These are phyloP conservation scores for Rachicladosporium sp. DNA, from an alignment of 2,329 filamentous ascomycete species.

Conservation along the genomic window DNA sequence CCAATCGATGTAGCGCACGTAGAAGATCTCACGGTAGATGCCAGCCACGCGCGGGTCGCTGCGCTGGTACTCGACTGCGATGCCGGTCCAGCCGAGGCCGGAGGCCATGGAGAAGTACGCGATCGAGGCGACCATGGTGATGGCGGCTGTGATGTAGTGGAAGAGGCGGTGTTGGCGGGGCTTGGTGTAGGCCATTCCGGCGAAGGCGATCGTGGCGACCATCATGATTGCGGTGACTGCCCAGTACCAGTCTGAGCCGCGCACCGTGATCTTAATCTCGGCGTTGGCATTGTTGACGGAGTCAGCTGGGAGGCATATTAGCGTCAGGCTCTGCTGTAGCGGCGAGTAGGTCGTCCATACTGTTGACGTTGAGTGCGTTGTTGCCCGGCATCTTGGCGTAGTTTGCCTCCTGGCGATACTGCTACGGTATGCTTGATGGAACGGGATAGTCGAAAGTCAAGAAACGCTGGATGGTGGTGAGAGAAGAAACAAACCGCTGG, in stretches of 20 bases:
- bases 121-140: constrained; percentile 48
- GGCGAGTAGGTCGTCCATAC: constrained; percentile 10
- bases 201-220: constrained; percentile 39
- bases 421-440: too few relatives aligned
- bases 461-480: too few relatives aligned
- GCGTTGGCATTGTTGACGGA: constrained; percentile 32
- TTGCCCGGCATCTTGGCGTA: constrained; percentile 21
- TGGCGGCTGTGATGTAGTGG: constrained; percentile 50
- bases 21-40: constrained; percentile 51
- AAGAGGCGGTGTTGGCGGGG: constrained; percentile 46
- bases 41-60: constrained; percentile 34
- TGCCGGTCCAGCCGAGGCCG: constrained; percentile 51
- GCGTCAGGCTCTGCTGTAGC: background rate
- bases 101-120: constrained; percentile 58
- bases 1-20: constrained; percentile 35
- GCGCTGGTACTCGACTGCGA: constrained; percentile 47
- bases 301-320: constrained; percentile 20
- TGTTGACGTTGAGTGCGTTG: constrained; percentile 35
- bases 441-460: too few relatives aligned
- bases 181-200: constrained; percentile 41
- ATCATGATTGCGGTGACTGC: constrained; percentile 50
- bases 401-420: too few relatives aligned
- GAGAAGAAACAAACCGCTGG: too few relatives aligned
- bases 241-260: constrained; percentile 50
- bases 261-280: constrained; percentile 46